phyloP scores from a whole-genome alignment of 345 rosid species.

The Kandelia obovata region DNA sequence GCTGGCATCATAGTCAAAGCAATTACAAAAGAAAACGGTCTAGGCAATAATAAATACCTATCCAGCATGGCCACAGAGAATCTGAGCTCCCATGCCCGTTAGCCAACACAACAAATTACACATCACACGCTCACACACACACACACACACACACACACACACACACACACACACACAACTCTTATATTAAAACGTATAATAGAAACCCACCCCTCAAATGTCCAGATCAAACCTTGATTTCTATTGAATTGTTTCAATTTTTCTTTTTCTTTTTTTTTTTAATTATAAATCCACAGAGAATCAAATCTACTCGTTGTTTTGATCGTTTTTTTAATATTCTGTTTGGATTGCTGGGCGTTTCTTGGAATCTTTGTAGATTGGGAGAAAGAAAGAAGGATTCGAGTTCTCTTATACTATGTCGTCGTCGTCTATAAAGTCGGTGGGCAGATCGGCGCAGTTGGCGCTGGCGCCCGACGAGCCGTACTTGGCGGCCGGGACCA shows the following conservation, averaged over 20 bases:
- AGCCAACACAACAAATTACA: too few relatives aligned
- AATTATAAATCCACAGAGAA: not conserved
- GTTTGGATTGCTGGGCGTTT: not conserved
- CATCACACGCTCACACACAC: too few relatives aligned
- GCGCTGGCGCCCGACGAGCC: conserved; percentile 94
- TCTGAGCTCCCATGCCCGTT: too few relatives aligned
- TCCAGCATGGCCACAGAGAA: too few relatives aligned
- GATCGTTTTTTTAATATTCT: too few relatives aligned
- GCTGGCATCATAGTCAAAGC: not conserved
- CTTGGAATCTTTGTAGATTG: not conserved
- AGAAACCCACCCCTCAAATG: not conserved
- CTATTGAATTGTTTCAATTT: not conserved
- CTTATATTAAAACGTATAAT: too few relatives aligned
- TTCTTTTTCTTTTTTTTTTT: not conserved
- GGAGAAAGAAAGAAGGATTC: not conserved
- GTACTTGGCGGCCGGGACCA: conserved; percentile 97
- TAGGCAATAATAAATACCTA: not conserved
- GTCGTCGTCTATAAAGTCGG: conserved; percentile 97
- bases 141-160: too few relatives aligned
- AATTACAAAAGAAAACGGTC: not conserved
- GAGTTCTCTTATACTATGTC: conserved; percentile 27
- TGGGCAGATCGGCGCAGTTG: conserved; percentile 88
- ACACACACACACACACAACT: too few relatives aligned
- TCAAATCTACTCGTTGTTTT: not conserved
- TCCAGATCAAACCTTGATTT: conserved; percentile 13